Base-by-base conservation (phyloP, 2,329 filamentous ascomycete species). In the Dactylellina drechsleri region DNA sequence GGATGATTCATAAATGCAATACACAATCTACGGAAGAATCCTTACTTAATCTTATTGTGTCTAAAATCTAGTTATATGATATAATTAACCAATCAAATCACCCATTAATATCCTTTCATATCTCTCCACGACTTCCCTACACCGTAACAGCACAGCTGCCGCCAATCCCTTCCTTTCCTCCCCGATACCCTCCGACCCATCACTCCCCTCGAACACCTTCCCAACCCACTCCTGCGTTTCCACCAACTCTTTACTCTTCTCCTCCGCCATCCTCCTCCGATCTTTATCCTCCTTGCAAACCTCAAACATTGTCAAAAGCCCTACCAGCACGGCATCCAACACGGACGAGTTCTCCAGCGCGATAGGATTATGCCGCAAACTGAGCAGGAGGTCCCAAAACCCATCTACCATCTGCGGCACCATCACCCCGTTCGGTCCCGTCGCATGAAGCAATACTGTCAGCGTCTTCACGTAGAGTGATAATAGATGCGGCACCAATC, bases 161-260 rank as follows among this genome's bases (percentile, higher is more conserved):
- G 91, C 90, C 79, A 95, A 36, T 2, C 59, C 72, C 28, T 58
- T 57, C 76, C 66, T 78, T 31, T 43, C 57, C 66, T 76, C 43
- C 31, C 77, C 28, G 31, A 54, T 52, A 53, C 77, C 58, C 66
- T 77, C 53, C 58, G 77, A 40, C 45, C 73, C n/a, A 61, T 77
- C 45, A 15, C 56, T 23, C 59, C 84, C 84, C 73, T 90, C 87
- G 82, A 97, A 96, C 0, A 97, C 86, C 65, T 85, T 85, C 50
- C 88, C 86, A 0, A 92, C 91, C 95, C 95, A 99, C 79, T 92
- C 91, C 79, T 92, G 88, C 73, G 92, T 91, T 85, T 98, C 94
- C 60, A 96, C 85, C 20, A 98, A 83, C 81, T 94, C 89, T 66
- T 88, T 87, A 0, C 91, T 89, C 78, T 92, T 88, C 68, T 90